Evolutionary conservation across 1,284 basidiomycete genomes (phyloP).

Genomic region (Ganoderma boninense): DNA sequence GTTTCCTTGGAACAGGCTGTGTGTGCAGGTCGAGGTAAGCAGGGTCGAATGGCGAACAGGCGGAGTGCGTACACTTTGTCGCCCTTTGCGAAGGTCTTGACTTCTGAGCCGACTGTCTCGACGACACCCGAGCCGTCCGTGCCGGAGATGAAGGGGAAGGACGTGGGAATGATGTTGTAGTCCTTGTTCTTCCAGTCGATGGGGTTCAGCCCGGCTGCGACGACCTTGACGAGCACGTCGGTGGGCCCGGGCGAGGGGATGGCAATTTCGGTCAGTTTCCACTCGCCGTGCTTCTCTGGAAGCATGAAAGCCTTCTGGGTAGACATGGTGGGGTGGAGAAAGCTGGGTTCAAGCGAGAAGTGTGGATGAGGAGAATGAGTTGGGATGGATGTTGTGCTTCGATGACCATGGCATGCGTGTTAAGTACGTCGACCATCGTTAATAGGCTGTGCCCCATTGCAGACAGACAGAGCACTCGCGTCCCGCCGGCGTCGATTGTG

Average conservation of each 20-base stretch:
- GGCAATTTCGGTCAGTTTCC: slow-evolving; percentile 13
- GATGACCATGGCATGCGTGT: no score
- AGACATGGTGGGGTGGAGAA: slow-evolving; percentile 1
- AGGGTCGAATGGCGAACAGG: neutral
- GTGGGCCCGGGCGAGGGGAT: slow-evolving; percentile 33
- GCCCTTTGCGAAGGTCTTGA: slow-evolving; percentile 51
- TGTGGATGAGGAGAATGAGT: neutral
- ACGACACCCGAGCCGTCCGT: slow-evolving; percentile 58
- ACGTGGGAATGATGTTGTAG: slow-evolving; percentile 33
- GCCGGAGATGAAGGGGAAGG: slow-evolving; percentile 52
- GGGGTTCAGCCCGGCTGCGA: slow-evolving; percentile 45
- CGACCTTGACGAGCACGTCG: slow-evolving; percentile 46
- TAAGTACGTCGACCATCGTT: neutral
- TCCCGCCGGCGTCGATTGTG: no score
- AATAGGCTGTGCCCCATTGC: neutral
- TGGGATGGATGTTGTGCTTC: neutral
- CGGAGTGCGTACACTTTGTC: slow-evolving; percentile 51
- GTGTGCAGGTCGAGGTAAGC: neutral
- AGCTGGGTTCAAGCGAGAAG: neutral
- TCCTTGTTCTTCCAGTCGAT: slow-evolving; percentile 50
- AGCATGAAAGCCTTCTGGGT: slow-evolving; percentile 23
- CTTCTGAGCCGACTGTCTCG: slow-evolving; percentile 52
- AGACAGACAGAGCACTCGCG: neutral
- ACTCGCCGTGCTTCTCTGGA: slow-evolving; percentile 22
- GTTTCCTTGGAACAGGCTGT: slow-evolving; percentile 39